A percentile compares a stretch with the other conserved stretches of the same genome.
These are phyloP conservation scores for Tolypocladium tropicale DNA, from an alignment of 2,329 filamentous ascomycete genomes.

Conservation along the genomic window DNA sequence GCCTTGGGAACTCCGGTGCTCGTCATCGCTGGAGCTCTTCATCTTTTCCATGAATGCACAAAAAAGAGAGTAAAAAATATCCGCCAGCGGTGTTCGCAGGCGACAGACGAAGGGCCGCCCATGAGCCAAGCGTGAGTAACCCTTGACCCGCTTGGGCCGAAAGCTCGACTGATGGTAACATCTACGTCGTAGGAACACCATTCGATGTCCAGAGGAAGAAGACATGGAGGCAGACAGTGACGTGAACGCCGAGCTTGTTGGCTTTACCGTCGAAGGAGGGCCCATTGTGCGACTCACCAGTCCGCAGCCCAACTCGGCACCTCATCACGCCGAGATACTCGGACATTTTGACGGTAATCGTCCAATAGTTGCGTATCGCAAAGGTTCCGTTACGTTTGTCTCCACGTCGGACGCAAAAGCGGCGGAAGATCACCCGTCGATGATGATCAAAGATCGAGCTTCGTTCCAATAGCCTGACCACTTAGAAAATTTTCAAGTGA, in stretches of 20 bases:
- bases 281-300: conserved; percentile 34
- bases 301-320: conserved; percentile 19
- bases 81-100: conserved; percentile 14
- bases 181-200: conserved; percentile 20
- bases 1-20: conserved; percentile 50
- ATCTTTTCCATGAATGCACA: conserved; percentile 33
- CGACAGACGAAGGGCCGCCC: conserved; percentile 16
- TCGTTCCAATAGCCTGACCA: background rate
- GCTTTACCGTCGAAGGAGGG: conserved; percentile 33
- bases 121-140: conserved; percentile 33
- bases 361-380: conserved; percentile 28
- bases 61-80: conserved; percentile 24
- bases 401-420: conserved; percentile 5
- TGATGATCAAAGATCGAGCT: background rate
- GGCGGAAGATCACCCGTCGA: background rate
- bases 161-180: no score
- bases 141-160: no score
- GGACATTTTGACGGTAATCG: conserved; percentile 22
- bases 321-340: conserved; percentile 23
- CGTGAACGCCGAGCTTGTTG: conserved; percentile 26
- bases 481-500: background rate
- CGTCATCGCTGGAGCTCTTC: conserved; percentile 43
- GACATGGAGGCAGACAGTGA: conserved; percentile 21
- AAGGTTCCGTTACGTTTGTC: conserved; percentile 22
- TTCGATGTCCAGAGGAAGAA: conserved; percentile 21